These are phyloP conservation scores for Sporothrix variecibatus DNA, from an alignment of 2,329 filamentous ascomycete species.

Conservation along the genomic window DNA sequence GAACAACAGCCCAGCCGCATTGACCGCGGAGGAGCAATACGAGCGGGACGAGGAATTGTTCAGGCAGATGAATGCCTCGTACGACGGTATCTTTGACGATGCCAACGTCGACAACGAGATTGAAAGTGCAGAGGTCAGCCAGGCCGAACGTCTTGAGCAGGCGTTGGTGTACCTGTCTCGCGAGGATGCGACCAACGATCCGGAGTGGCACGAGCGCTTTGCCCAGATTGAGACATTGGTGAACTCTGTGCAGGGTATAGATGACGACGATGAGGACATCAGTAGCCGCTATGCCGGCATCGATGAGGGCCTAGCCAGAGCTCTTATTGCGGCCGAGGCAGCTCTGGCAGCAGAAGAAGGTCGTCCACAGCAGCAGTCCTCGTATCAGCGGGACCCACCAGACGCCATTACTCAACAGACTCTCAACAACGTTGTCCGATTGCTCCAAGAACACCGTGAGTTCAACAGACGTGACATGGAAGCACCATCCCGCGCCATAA, in stretches of 20 bases:
- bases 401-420: constrained; percentile 8
- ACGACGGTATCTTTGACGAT: neutral
- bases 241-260: constrained; percentile 35
- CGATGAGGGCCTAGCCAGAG: neutral
- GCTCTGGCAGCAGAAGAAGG: neutral
- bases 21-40: neutral
- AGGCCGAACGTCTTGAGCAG: constrained; percentile 35
- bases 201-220: constrained; percentile 44
- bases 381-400: neutral
- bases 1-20: neutral
- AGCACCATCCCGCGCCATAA: neutral
- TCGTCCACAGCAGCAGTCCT: neutral
- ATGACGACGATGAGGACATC: constrained; percentile 12
- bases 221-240: constrained; percentile 45
- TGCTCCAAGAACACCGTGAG: constrained; percentile 15
- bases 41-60: neutral
- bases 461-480: neutral
- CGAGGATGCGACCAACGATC: constrained; percentile 48
- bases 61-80: neutral
- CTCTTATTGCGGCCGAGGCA: neutral
- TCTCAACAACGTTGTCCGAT: neutral
- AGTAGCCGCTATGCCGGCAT: neutral
- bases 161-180: constrained; percentile 51
- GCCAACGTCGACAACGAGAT: neutral
- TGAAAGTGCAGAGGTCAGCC: neutral